Base-by-base conservation (phyloP, 2,329 filamentous ascomycete species). In the Pseudogymnoascus sp. region DNA sequence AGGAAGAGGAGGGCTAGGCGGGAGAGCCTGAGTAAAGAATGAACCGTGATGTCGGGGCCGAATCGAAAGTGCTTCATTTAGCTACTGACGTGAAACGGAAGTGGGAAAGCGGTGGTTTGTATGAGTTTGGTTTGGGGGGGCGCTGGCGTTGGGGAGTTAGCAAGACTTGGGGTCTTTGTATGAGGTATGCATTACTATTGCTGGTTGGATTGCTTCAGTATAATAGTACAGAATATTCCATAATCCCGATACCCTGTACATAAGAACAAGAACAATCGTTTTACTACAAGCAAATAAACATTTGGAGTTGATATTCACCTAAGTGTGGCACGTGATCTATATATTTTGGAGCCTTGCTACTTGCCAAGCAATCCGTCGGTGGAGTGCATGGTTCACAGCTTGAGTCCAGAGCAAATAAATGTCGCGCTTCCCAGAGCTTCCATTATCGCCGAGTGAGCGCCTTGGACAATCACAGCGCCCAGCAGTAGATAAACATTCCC, bases 1-100 rank as follows among this genome's bases (percentile, higher is more conserved):
- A 84, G 83, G 72, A 82, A 85, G 72, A 80, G 88, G 66, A 78
- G 70, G 63, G 68, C 68, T 42, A 68, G 70, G 64, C 69, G 71
- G 38, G 64, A 70, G 26, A 50, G 38, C 35, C 10, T 47, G 61
- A 68, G 67, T 60, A 70, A 70, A 60, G 60, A 62, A 21, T 59
- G 64, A 62, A 65, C 62, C 56, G 63, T 62, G 61, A 47, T 56
- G 61, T 44, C 19, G 68, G 65, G 29, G 69, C 70, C 67, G 64
- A 69, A 69, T 70, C 67, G 72, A 74, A 74, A 74, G 72, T 71
- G 72, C 72, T 74, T 74, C 72, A 68, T 70, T 71, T 70, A 70
- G 71, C 70, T 68, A 44, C 35, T 56, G 50, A 56, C 61, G 42
- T 38, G 50, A 33, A 56, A 56, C 50, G 50, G 29, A 33, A 56